Evolutionary conservation across 345 rosid species (phyloP), one percentile per base, ranked within the genome.

Genomic region (Sapria himalayana): DNA sequence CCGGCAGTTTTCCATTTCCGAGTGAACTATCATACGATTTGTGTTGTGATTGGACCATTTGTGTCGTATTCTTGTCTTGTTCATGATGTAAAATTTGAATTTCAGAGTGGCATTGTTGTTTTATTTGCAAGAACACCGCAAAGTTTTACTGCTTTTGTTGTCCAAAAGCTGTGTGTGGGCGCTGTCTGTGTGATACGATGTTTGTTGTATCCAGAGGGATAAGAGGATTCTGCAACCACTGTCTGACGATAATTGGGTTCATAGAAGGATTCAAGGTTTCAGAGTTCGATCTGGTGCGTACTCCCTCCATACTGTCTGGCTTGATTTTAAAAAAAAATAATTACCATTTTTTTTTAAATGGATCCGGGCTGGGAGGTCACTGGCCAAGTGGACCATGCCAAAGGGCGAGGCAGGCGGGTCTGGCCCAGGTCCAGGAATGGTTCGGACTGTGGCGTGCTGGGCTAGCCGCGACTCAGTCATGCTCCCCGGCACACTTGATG

Each of bases 81-180:
- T 33, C 14, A 8, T 43, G 37, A 29, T 27, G 12, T 24, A 6
- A 38, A 35, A 22, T 29, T 39, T 15, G 16, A 11, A 8, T 73
- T 54, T 46, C 70, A 73, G 77, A 45, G 27, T 62, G 71, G 57
- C 77, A 73, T 52, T 54, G 25, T 33, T 73, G 81, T 60, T 49
- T 49, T 18, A 20, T 37, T 11, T 73, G 81, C 45, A 5, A 33
- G 9, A 64, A 60, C 21, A 8, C 62, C 19, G 43, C 81, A n/a
- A 73, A 55, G 45, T 51, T 55, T 25, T 45, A 47, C 27, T 74
- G 81, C 71, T 62, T 64, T 21, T 61, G 65, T 48, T 74, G 77
- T 48, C 70, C 72, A 24, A 47, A 17, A 12, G 74, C 70, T 19
- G 48, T 67, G 27, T 74, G 81, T 11, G 57, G 72, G 15, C 20